Conservation (phyloP, 2,329 filamentous ascomycete genomes). For the Venturia pyrina region DNA sequence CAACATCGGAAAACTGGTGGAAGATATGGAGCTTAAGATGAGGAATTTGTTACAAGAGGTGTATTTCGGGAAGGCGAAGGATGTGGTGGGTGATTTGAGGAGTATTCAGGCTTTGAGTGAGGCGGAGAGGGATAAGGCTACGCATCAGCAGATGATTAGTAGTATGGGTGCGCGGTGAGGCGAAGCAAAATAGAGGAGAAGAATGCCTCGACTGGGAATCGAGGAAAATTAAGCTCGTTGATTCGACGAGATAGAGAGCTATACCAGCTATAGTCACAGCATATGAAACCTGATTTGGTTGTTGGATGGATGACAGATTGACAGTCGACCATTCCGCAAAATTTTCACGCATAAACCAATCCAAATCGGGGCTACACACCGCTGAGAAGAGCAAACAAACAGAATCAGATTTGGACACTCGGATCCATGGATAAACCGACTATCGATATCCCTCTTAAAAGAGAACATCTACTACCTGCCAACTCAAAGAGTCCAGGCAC, state of each 20-base stretch:
- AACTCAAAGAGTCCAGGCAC: no score
- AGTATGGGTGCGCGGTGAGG: conserved; percentile 28
- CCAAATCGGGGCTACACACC: no score
- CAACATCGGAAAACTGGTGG: conserved; percentile 87
- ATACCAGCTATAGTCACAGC: not conserved
- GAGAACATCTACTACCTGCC: no score
- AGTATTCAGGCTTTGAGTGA: conserved; percentile 80
- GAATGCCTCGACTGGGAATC: not conserved
- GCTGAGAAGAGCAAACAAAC: no score
- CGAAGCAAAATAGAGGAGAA: not conserved
- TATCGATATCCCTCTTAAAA: no score
- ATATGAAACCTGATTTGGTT: not conserved
- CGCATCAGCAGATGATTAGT: conserved; percentile 79
- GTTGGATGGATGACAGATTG: not conserved
- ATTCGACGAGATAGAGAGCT: not conserved
- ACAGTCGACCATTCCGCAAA: not conserved
- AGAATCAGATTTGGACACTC: no score
- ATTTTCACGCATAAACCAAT: no score
- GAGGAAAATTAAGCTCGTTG: not conserved
- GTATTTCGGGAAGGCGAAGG: conserved; percentile 98
- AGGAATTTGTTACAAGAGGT: conserved; percentile 95
- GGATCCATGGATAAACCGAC: no score
- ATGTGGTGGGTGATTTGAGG: conserved; percentile 89
- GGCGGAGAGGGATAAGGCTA: conserved; percentile 69
- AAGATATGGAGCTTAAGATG: conserved; percentile 99